Percentiles rank a stretch among this genome's conserved stretches.
Evolutionary conservation across 495 filamentous ascomycete species (phyloP).

Genomic region (Penicillium antarcticum): DNA sequence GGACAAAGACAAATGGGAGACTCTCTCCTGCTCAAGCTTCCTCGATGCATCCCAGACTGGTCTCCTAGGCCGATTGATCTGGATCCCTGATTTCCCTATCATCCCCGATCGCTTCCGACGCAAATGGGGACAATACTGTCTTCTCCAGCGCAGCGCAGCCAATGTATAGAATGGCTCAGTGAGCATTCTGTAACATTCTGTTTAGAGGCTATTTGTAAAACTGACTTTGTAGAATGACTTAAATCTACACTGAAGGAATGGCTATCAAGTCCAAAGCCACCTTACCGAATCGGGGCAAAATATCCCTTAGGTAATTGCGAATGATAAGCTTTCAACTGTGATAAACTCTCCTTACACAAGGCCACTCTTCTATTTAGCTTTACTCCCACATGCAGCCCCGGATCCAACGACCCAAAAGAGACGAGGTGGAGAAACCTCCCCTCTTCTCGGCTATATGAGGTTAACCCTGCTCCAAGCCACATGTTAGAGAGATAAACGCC

Average conservation of each 20-base stretch:
- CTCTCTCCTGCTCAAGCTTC: slow-evolving; percentile 69
- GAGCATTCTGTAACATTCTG: too few species aligned
- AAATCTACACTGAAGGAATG: neutral
- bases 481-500: neutral
- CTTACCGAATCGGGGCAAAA: slow-evolving; percentile 24
- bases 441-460: slow-evolving; percentile 1
- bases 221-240: neutral
- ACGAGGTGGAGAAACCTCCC: neutral
- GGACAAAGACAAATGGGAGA: slow-evolving; percentile 69
- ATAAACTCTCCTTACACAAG: slow-evolving; percentile 5
- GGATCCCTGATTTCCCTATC: slow-evolving; percentile 72
- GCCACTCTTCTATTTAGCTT: neutral
- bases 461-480: neutral
- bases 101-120: slow-evolving; percentile 67
- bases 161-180: slow-evolving; percentile 6
- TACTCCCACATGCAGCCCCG: slow-evolving; percentile 10
- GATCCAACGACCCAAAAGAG: slow-evolving; percentile 20
- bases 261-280: slow-evolving; percentile 2
- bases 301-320: slow-evolving; percentile 10
- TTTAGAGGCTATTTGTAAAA: neutral
- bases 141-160: slow-evolving; percentile 51
- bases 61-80: slow-evolving; percentile 72
- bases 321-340: slow-evolving; percentile 20
- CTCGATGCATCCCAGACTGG: slow-evolving; percentile 74
- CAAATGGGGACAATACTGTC: slow-evolving; percentile 80